phyloP scores from a whole-genome alignment of 2,329 filamentous ascomycete genomes.

The Sporothrix humicola region DNA sequence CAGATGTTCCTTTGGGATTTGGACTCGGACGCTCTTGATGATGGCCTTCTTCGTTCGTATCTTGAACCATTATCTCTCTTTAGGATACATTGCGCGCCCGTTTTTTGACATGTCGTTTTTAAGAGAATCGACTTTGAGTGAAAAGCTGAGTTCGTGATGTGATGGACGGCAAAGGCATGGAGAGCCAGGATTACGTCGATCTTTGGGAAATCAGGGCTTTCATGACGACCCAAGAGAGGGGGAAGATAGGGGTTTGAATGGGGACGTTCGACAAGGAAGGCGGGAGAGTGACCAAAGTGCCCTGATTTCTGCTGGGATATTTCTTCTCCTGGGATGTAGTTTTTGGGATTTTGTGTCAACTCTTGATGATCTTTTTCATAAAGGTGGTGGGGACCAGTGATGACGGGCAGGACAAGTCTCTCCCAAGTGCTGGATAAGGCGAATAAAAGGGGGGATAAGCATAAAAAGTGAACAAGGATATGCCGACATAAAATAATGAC shows the following conservation, averaged over 20 bases:
- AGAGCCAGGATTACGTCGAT: conserved; percentile 5
- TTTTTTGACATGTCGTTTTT: conserved; percentile 18
- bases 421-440: neutral
- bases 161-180: conserved; percentile 1
- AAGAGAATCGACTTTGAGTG: neutral
- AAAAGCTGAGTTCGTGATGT: neutral
- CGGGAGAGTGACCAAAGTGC: conserved; percentile 19
- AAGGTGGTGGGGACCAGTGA: conserved; percentile 1
- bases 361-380: too few species aligned
- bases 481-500: neutral
- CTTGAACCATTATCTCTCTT: conserved; percentile 4
- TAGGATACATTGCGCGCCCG: conserved; percentile 24
- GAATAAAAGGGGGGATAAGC: neutral
- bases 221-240: neutral
- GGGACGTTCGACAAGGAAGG: neutral
- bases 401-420: neutral
- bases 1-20: neutral
- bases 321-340: neutral
- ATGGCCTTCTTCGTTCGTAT: neutral
- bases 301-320: neutral
- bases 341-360: too few species aligned
- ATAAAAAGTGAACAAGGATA: conserved; percentile 10
- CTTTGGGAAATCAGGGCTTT: neutral
- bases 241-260: neutral
- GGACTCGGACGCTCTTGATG: neutral